Base-by-base conservation (phyloP, 257 asterid genomes). In the Nicotiana tomentosiformis region DNA sequence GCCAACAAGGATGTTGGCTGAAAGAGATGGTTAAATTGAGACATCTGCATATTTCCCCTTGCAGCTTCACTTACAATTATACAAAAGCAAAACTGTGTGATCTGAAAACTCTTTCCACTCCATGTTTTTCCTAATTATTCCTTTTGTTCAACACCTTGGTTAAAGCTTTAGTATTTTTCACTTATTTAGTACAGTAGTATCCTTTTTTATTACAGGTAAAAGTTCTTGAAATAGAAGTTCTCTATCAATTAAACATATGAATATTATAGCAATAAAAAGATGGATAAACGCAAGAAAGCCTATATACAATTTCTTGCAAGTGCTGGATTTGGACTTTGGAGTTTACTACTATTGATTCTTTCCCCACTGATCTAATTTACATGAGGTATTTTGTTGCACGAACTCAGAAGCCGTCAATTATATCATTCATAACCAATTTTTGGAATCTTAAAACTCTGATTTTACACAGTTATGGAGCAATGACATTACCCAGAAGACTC, bases 11-110 rank as follows among this genome's bases (percentile, higher is more conserved):
- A 51, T 37, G 46, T n/a, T n/a, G n/a, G n/a, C n/a, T n/a, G n/a
- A n/a, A n/a, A n/a, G 35, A 80, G 33, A 80, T 84, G 84, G 65
- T 17, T 64, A 80, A 62, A 14, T 61, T 84, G 11, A 79, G 87
- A 83, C 78, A 84, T 72, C 15, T 70, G 53, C 43, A 51, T 49
- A 53, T 81, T 1, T 2, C 6, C 7, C 43, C 23, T 29, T 39
- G 68, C 14, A 33, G 26, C 37, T 33, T 58, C 51, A 32, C 33
- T 32, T 2, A 2, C 33, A 0, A 2, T 16, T 30, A 14, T 14
- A 32, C 78, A 55, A 55, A 32, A 32, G 33, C 33, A 55, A 65
- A 5, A 51, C 20, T 77, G 2, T 4, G 10, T 12, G 49, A 76
- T 6, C 49, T 72, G 23, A 66, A 57, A 74, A 84, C 81, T 56